Conservation (phyloP, 371 early-diverging fungal genomes). For the Lichtheimia ornata region DNA sequence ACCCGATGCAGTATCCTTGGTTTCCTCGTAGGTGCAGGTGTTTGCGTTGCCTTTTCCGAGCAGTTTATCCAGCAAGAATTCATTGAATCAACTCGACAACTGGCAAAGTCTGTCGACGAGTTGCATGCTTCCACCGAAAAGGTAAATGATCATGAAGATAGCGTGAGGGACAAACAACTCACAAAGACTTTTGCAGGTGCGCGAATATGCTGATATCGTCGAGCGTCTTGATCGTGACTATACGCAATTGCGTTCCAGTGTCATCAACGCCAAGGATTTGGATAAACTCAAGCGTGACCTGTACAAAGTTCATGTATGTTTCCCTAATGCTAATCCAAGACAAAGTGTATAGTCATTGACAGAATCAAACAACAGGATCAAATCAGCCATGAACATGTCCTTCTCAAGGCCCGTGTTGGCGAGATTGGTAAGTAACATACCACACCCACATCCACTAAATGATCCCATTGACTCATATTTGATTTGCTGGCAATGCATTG, state of each 20-base stretch:
- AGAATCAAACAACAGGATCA: conserved; percentile 6
- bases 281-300: conserved; percentile 16
- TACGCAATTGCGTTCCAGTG: conserved; percentile 5
- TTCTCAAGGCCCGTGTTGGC: conserved; percentile 16
- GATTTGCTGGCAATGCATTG: conserved; percentile 1
- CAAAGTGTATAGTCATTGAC: background rate
- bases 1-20: conserved; percentile 14
- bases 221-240: conserved; percentile 21
- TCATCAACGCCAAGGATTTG: conserved; percentile 13
- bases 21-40: conserved; percentile 17
- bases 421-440: conserved; percentile 12
- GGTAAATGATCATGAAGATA: background rate
- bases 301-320: conserved; percentile 20
- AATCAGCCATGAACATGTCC: conserved; percentile 18
- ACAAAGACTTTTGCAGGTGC: conserved; percentile 6
- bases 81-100: conserved; percentile 21
- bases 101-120: conserved; percentile 21
- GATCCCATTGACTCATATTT: background rate
- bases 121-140: conserved; percentile 18
- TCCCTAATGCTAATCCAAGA: background rate
- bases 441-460: background rate
- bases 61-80: conserved; percentile 20
- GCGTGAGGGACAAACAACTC: background rate
- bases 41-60: conserved; percentile 18
- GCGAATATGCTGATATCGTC: conserved; percentile 19